A percentile compares a stretch with the other conserved stretches of the same genome.
Conservation (phyloP, 2,329 filamentous ascomycete genomes). For the Colletotrichum agaves region DNA sequence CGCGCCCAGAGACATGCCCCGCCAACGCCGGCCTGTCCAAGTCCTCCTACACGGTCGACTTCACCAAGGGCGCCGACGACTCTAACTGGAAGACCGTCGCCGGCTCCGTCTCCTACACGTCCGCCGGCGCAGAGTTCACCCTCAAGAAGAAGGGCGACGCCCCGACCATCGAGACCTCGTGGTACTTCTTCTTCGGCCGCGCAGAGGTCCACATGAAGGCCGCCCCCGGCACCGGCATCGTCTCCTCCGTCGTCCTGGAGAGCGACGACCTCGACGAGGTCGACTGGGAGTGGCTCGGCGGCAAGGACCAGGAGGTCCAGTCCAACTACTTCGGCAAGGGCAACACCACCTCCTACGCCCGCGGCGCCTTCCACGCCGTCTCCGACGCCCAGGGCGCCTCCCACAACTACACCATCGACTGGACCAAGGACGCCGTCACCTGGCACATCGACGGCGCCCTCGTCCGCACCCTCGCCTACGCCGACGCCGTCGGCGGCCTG, state of each 20-base stretch:
- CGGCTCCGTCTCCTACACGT: constrained; percentile 42
- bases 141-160: constrained; percentile 68
- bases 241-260: constrained; percentile 80
- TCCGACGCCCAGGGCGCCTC: constrained; percentile 45
- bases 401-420: constrained; percentile 68
- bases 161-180: constrained; percentile 73
- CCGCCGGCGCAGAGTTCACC: constrained; percentile 53
- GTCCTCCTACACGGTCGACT: constrained; percentile 66
- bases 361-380: constrained; percentile 67
- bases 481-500: constrained; percentile 57
- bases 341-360: constrained; percentile 72
- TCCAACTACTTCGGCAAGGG: constrained; percentile 86
- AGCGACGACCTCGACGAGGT: constrained; percentile 85
- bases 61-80: constrained; percentile 70
- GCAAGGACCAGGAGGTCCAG: constrained; percentile 75
- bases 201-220: constrained; percentile 70
- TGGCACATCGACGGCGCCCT: constrained; percentile 68
- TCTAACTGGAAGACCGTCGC: constrained; percentile 41
- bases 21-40: constrained; percentile 71
- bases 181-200: constrained; percentile 88
- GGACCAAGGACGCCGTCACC: constrained; percentile 61
- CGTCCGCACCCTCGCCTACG: constrained; percentile 60
- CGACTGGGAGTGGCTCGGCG: constrained; percentile 86
- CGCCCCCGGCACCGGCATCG: constrained; percentile 65
- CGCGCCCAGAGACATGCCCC: constrained; percentile 59